These are phyloP conservation scores for Zarea fungicola DNA, from an alignment of 2,329 filamentous ascomycete species.

Conservation along the genomic window DNA sequence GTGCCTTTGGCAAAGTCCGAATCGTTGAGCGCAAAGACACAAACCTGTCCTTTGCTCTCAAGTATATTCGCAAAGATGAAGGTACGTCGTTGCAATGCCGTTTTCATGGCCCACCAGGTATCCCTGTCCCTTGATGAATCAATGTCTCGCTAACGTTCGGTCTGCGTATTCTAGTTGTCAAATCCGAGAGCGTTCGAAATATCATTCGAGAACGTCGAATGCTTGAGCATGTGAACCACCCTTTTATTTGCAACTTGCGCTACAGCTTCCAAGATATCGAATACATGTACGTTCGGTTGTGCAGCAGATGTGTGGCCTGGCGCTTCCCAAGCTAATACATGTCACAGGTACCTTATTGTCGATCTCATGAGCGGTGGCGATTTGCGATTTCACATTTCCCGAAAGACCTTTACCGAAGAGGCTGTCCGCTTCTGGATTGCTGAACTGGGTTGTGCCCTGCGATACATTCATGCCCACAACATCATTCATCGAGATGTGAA, in stretches of 20 bases:
- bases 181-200: slow-evolving; percentile 95
- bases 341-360: slow-evolving; percentile 82
- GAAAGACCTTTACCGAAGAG: slow-evolving; percentile 97
- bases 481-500: slow-evolving; percentile 92
- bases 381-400: slow-evolving; percentile 92
- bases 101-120: neutral
- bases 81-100: slow-evolving; percentile 48
- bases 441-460: slow-evolving; percentile 83
- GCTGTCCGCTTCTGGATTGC: slow-evolving; percentile 96
- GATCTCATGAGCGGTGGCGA: slow-evolving; percentile 98
- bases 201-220: slow-evolving; percentile 96
- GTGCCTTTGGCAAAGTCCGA: slow-evolving; percentile 96
- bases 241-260: slow-evolving; percentile 95
- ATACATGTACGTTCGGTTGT: slow-evolving; percentile 68
- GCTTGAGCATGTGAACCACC: slow-evolving; percentile 96
- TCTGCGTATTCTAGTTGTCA: slow-evolving; percentile 64
- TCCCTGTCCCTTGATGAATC: neutral
- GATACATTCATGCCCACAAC: slow-evolving; percentile 78
- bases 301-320: neutral
- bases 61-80: slow-evolving; percentile 99
- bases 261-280: slow-evolving; percentile 99
- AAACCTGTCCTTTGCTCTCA: slow-evolving; percentile 86
- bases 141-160: slow-evolving; percentile 19
- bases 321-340: slow-evolving; percentile 1
- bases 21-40: slow-evolving; percentile 98